Base-by-base conservation (phyloP, 2,329 filamentous ascomycete genomes). In the Drechmeria coniospora region DNA sequence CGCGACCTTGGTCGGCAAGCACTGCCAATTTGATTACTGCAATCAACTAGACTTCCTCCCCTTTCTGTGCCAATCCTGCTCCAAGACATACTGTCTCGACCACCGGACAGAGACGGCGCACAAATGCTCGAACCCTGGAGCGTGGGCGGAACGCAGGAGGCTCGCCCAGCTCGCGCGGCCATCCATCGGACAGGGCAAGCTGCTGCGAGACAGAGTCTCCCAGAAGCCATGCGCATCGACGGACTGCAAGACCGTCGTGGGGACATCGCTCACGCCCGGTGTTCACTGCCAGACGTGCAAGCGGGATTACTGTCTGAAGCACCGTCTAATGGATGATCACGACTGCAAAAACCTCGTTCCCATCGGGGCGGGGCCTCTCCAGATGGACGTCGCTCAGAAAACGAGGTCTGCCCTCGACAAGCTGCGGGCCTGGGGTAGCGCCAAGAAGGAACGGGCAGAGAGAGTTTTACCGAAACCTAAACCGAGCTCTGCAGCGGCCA, bases 21-120 rank as follows among this genome's bases (percentile, higher is more conserved):
- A 94, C 61, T 98, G 90, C 67, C 74, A 94, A 53, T 77, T 80
- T 56, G 63, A 78, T 38, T 92, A 83, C 63, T 98, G 90, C 64
- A 79, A 86, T 50, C 80, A 90, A 49, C 79, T 95, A 34, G 90
- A 95, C 56, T 95, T 98, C 53, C 72, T 98, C 4, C 90, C 90
- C 4, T 95, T 95, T 54, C 68, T 74, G 47, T 98, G 90, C 59
- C 81, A 92, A 50, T 90, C 80, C 41, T 98, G 90, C 58, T 68
- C 52, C 37, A 68, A 71, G 32, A 87, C 79, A 11, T 98, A 75
- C 60, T 98, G 92, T 52, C 78, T 92, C 39, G 87, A 95, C 49
- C 90, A 98, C 63, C 80, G 87, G 30, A 78, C 74, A 44, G 87
- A 95, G 59, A 69, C 72, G 13, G 60, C 81, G 0, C 92, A 98